Base-by-base conservation (phyloP, 495 filamentous ascomycete genomes). In the Aspergillus taichungensis region DNA sequence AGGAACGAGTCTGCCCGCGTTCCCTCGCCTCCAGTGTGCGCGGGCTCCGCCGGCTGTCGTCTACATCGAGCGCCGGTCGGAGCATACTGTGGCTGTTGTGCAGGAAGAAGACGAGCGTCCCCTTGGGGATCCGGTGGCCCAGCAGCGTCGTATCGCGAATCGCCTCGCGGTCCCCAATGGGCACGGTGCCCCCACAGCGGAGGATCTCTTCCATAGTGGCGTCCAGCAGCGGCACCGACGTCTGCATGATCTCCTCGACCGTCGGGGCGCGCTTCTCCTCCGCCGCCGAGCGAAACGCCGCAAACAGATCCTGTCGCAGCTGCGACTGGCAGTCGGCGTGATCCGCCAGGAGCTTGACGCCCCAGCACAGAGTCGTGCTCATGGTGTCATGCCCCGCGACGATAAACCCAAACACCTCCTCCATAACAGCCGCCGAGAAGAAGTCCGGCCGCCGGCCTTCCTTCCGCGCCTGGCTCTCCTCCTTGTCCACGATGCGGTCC, bases 171-270 rank as follows among this genome's bases (percentile, higher is more conserved):
- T 34, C 30, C 6, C 55, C 39, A 2, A 44, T 28, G 2, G 51
- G 18, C 13, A 55, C 50, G 1, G 50, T 52, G 1, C 35, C 34
- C 2, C 18, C 18, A 4, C 18, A 24, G 8, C 68, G 68, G 1
- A 66, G 39, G 6, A 48, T 55, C 39, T 72, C 68, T 34, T 69
- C 66, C 13, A 67, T 42, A 2, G 59, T 47, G 6, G 64, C 68
- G 28, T 69, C 59, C 3, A 72, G 50, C 42, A 64, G 71, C 0
- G 61, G 66, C 11, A 64, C 35, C 4, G 52, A 34, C 5, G 56
- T 52, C 9, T 41, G 43, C 11, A 59, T 40, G n/a, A 71, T 57
- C n/a, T 63, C 54, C 9, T n/a, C 10, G 0, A 31, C 7, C 6
- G 24, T 31, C 9, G 43, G 43, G 6, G 11, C 6, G 3, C 43